Percentiles rank a stretch among this genome's conserved stretches.
These are phyloP conservation scores for Podaxis sp. DNA, from an alignment of 768 basidiomycete species.

Conservation along the genomic window DNA sequence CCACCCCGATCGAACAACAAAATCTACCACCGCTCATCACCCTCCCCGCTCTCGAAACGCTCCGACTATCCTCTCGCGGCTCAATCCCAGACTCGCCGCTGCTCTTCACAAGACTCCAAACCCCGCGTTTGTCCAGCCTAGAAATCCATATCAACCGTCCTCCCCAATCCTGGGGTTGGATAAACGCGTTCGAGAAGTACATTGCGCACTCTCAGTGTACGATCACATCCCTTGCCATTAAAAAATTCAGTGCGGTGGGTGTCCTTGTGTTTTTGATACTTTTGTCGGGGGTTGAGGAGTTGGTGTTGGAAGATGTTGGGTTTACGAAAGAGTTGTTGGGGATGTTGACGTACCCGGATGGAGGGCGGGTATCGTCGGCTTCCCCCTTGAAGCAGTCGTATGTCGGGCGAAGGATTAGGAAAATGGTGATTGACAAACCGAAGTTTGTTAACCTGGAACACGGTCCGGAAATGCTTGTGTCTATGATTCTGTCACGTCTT, in stretches of 20 bases:
- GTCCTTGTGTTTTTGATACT: background rate
- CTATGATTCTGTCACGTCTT: background rate
- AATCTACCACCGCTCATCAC: background rate
- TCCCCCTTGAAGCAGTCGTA: background rate
- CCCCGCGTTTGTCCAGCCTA: background rate
- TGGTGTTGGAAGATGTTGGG: background rate
- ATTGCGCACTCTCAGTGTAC: background rate
- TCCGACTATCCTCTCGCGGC: background rate
- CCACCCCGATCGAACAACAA: too few species aligned
- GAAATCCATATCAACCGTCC: background rate
- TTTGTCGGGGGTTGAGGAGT: background rate
- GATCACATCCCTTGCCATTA: background rate
- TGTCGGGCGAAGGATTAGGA: background rate
- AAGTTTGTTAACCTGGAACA: background rate
- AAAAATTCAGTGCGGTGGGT: background rate
- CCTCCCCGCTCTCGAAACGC: background rate
- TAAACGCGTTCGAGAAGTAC: background rate
- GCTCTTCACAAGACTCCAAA: background rate
- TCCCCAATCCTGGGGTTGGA: background rate
- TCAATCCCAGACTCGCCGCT: background rate
- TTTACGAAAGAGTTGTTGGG: background rate
- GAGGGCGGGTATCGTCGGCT: background rate
- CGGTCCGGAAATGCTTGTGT: background rate
- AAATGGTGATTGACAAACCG: background rate
- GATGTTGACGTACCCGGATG: background rate